A percentile compares a stretch with the other conserved stretches of the same genome.
phyloP scores from a whole-genome alignment of 192 early-diverging fungal genomes.

The Mortierella alpina region DNA sequence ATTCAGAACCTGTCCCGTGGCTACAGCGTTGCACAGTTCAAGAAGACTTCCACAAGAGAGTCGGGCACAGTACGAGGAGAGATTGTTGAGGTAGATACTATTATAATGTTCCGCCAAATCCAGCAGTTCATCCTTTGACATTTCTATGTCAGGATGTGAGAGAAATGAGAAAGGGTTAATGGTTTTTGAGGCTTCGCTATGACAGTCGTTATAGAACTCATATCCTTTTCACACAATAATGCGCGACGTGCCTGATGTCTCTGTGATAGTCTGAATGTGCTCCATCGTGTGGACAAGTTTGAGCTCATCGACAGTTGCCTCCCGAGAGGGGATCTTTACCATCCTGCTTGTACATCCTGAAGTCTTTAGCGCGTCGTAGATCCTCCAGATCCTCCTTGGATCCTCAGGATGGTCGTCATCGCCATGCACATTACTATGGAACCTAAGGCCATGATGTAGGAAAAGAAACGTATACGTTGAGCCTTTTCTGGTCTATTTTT shows the following conservation, averaged over 20 bases:
- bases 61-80: constrained; percentile 70
- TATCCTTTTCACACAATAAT: not conserved
- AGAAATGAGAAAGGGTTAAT: not conserved
- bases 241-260: constrained; percentile 53
- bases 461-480: not conserved
- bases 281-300: constrained; percentile 63
- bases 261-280: constrained; percentile 57
- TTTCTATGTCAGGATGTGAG: constrained; percentile 24
- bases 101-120: constrained; percentile 61
- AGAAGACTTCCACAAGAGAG: constrained; percentile 84
- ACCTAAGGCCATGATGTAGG: constrained; percentile 27
- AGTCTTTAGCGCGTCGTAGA: constrained; percentile 64
- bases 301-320: constrained; percentile 63
- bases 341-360: constrained; percentile 61
- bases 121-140: constrained; percentile 60
- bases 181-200: not conserved
- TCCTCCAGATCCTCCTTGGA: constrained; percentile 77
- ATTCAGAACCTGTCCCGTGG: constrained; percentile 69
- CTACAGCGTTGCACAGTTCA: constrained; percentile 77
- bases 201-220: too few species aligned
- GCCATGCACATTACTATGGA: constrained; percentile 68
- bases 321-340: constrained; percentile 52
- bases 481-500: not conserved
- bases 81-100: constrained; percentile 77
- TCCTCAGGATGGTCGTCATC: constrained; percentile 80